phyloP scores from a whole-genome alignment of 768 basidiomycete genomes.

The Tylopilus intermedius region DNA sequence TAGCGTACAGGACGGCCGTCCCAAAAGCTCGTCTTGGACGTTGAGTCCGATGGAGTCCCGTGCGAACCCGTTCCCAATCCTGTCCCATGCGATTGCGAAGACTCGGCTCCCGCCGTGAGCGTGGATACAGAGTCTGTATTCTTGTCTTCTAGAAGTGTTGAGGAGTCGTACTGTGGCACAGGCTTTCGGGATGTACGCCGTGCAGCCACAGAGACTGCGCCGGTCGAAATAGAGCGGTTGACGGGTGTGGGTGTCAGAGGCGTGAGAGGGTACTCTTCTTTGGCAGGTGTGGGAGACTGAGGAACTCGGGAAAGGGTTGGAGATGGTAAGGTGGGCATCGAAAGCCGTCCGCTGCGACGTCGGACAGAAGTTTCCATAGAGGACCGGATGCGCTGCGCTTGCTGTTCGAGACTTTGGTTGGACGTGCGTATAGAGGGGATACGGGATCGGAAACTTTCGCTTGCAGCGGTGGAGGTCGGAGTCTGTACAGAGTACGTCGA shows the following conservation, averaged over 20 bases:
- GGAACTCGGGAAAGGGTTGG: constrained; percentile 12
- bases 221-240: constrained; percentile 27
- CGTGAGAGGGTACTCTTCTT: constrained; percentile 31
- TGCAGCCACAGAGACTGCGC: constrained; percentile 16
- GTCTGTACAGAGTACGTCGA: constrained; percentile 19
- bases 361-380: constrained; percentile 27
- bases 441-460: constrained; percentile 10
- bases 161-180: constrained; percentile 48
- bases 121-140: constrained; percentile 22
- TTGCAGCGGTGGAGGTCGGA: neutral
- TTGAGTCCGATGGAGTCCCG: constrained; percentile 22
- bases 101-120: constrained; percentile 20
- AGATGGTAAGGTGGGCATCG: constrained; percentile 25
- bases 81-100: constrained; percentile 27
- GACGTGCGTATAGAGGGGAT: constrained; percentile 10
- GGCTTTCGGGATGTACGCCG: constrained; percentile 47
- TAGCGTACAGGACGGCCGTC: constrained; percentile 48
- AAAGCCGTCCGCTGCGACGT: constrained; percentile 27
- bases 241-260: constrained; percentile 18
- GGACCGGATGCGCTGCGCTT: constrained; percentile 29
- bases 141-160: constrained; percentile 21
- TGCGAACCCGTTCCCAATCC: constrained; percentile 9
- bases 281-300: constrained; percentile 13
- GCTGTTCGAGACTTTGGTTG: constrained; percentile 23
- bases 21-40: constrained; percentile 44